These are phyloP conservation scores for Epichloe gansuensis DNA, from an alignment of 2,329 filamentous ascomycete species.

Conservation along the genomic window DNA sequence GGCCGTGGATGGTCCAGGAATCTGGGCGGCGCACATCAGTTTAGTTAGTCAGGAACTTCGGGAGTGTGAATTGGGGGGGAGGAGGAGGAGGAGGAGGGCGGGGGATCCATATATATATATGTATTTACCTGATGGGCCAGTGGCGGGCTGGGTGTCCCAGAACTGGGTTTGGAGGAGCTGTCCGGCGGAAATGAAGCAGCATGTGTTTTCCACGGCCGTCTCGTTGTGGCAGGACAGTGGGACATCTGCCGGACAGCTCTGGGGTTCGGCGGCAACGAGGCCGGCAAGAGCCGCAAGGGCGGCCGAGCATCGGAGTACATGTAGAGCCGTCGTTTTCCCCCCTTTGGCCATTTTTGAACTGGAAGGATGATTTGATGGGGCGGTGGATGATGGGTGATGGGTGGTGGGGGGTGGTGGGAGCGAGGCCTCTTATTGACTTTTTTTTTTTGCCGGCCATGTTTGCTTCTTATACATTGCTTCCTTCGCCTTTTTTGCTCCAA, in stretches of 20 bases:
- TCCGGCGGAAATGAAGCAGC: slow-evolving; percentile 61
- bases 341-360: no score
- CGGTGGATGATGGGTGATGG: no score
- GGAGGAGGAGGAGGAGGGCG: no score
- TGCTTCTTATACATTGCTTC: not conserved
- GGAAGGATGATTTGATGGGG: no score
- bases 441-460: not conserved
- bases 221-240: slow-evolving; percentile 52
- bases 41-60: no score
- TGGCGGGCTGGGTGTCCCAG: slow-evolving; percentile 55
- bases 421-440: slow-evolving; percentile 4
- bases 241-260: slow-evolving; percentile 17
- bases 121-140: slow-evolving; percentile 37
- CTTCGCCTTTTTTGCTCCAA: not conserved
- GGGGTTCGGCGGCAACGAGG: slow-evolving; percentile 2
- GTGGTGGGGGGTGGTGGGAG: not conserved
- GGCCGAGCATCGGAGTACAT: slow-evolving; percentile 5
- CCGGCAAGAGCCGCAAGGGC: slow-evolving; percentile 9
- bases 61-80: no score
- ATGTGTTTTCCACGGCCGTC: slow-evolving; percentile 46
- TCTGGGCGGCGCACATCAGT: slow-evolving; percentile 24
- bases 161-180: slow-evolving; percentile 64
- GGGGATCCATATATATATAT: not conserved
- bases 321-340: no score
- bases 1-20: slow-evolving; percentile 62